Conservation (phyloP, 331 rosid genomes). For the Spiraea crenata region DNA sequence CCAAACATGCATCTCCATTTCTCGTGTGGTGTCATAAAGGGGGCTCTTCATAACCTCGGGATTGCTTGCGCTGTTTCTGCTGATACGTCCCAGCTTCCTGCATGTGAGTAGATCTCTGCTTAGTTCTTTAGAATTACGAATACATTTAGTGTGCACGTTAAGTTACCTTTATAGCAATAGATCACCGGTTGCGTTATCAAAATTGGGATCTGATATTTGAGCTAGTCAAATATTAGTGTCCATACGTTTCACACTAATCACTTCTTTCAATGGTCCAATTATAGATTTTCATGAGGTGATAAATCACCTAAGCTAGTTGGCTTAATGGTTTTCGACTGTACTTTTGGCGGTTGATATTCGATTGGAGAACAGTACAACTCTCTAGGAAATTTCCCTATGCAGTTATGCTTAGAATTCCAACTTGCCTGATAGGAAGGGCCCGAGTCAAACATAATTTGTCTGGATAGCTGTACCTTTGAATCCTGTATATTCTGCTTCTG, state of each 20-base stretch:
- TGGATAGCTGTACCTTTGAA: conserved; percentile 3
- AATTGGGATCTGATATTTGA: not conserved
- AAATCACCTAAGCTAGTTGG: not conserved
- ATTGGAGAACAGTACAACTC: not conserved
- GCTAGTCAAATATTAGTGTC: not conserved
- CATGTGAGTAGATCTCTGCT: conserved; percentile 54
- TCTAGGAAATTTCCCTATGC: not conserved
- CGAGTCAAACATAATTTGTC: not conserved
- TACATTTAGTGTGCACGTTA: not conserved
- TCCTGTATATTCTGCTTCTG: not conserved
- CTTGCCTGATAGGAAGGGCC: not conserved
- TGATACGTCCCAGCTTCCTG: conserved; percentile 81
- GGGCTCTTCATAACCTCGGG: conserved; percentile 96
- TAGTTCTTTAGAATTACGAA: not conserved
- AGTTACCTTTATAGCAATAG: not conserved
- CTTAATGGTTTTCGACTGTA: not conserved
- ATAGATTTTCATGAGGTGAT: not conserved
- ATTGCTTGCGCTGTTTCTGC: conserved; percentile 97
- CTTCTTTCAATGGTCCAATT: not conserved
- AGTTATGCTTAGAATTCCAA: conserved; percentile 4
- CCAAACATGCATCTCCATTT: conserved; percentile 93
- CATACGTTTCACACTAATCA: not conserved
- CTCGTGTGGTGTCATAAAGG: conserved; percentile 94
- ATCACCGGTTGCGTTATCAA: not conserved
- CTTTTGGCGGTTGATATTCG: not conserved